Conservation (phyloP, 768 basidiomycete species). For the Lentinus brumalis region DNA sequence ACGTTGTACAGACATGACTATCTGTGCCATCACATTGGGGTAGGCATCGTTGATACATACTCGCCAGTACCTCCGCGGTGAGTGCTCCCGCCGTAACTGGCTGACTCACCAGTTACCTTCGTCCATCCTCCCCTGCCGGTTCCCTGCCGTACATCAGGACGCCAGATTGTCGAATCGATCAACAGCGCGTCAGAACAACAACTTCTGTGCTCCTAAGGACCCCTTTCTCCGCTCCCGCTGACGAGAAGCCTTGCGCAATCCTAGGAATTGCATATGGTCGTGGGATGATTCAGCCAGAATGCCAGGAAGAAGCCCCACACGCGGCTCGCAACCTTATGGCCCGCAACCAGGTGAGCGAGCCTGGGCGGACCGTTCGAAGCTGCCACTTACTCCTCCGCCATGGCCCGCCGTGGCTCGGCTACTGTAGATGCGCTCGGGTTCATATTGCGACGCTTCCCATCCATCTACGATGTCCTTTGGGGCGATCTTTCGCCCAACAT, state of each 20-base stretch:
- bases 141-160: too few species aligned
- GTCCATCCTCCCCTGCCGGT: too few species aligned
- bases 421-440: neutral
- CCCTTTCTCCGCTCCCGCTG: conserved; percentile 3
- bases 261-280: conserved; percentile 5
- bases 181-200: neutral
- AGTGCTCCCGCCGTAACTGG: too few species aligned
- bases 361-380: conserved; percentile 7
- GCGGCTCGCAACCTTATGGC: conserved; percentile 12
- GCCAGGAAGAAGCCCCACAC: neutral
- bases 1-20: neutral
- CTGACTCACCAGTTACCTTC: too few species aligned
- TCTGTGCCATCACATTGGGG: too few species aligned
- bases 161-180: too few species aligned
- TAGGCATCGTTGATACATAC: too few species aligned
- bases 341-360: conserved; percentile 13
- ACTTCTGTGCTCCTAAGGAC: neutral
- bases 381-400: conserved; percentile 1
- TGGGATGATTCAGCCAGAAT: conserved; percentile 10
- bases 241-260: neutral
- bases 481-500: neutral
- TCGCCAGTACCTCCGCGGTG: too few species aligned
- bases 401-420: neutral
- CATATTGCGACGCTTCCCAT: neutral
- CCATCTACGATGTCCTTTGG: neutral